A percentile compares a stretch with the other conserved stretches of the same genome.
These are phyloP conservation scores for Phylloporus sp. DNA, from an alignment of 768 basidiomycete genomes.

Conservation along the genomic window DNA sequence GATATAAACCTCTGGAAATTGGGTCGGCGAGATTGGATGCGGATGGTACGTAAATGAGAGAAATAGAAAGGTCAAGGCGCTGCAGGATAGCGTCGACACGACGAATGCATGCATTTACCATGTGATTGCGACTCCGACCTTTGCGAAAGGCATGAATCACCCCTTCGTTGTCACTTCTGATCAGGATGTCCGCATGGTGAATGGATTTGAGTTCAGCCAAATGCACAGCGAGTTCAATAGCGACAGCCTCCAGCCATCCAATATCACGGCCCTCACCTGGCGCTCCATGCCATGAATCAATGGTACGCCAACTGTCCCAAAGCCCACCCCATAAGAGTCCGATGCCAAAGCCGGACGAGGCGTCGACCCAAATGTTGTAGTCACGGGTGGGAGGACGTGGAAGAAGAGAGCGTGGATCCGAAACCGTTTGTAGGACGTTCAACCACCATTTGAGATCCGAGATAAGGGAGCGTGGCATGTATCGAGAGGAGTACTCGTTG, in stretches of 20 bases:
- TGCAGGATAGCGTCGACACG: neutral
- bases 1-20: neutral
- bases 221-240: neutral
- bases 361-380: neutral
- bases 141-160: neutral
- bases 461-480: no score
- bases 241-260: no score
- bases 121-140: neutral
- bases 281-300: neutral
- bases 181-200: no score
- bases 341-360: neutral
- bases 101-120: neutral
- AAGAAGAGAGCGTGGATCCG: neutral
- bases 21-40: neutral
- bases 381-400: neutral
- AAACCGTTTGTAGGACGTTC: neutral
- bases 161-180: neutral
- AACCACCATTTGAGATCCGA: no score
- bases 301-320: neutral
- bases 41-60: neutral
- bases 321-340: neutral
- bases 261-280: neutral
- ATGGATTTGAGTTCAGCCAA: neutral
- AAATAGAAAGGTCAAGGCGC: neutral
- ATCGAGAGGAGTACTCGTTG: no score